Conservation (phyloP, 1,139 yeast genomes). For the Yamadazyma membranifaciens region DNA sequence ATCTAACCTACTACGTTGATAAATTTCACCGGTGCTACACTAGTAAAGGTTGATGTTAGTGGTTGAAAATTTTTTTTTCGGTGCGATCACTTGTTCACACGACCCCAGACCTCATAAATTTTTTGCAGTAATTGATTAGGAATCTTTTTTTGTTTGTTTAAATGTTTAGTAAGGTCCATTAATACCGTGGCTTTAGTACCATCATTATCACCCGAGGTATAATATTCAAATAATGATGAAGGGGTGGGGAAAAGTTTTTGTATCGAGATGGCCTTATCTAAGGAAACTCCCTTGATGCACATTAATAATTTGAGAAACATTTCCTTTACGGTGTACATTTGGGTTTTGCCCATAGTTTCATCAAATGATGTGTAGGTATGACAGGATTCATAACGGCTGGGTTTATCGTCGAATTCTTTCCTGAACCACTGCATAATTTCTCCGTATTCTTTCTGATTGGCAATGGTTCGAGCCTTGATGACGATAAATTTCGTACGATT, state of each 20-base stretch:
- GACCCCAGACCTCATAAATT: slow-evolving; percentile 64
- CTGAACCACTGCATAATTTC: slow-evolving; percentile 41
- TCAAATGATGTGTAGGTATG: slow-evolving; percentile 68
- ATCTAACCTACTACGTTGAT: too few relatives aligned
- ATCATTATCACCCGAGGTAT: slow-evolving; percentile 8
- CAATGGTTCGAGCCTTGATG: slow-evolving; percentile 49
- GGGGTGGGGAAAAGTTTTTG: slow-evolving; percentile 73
- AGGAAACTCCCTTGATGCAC: slow-evolving; percentile 75
- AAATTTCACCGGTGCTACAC: too few relatives aligned
- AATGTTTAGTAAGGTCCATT: slow-evolving; percentile 42
- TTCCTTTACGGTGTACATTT: slow-evolving; percentile 71
- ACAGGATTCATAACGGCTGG: slow-evolving; percentile 48
- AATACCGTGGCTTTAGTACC: slow-evolving; percentile 32
- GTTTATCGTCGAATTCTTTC: slow-evolving; percentile 33
- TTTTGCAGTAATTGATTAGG: slow-evolving; percentile 59
- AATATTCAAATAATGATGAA: slow-evolving; percentile 33
- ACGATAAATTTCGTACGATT: slow-evolving; percentile 39
- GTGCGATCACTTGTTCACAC: slow-evolving; percentile 1
- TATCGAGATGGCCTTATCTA: slow-evolving; percentile 80
- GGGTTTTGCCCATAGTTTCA: slow-evolving; percentile 67
- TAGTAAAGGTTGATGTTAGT: background rate
- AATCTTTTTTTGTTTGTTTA: slow-evolving; percentile 61
- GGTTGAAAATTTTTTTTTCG: slow-evolving; percentile 7
- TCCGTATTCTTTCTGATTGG: slow-evolving; percentile 53
- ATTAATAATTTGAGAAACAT: slow-evolving; percentile 73